A percentile compares a stretch with the other conserved stretches of the same genome.
Conservation (phyloP, 495 filamentous ascomycete genomes). For the Neurospora sp. region DNA sequence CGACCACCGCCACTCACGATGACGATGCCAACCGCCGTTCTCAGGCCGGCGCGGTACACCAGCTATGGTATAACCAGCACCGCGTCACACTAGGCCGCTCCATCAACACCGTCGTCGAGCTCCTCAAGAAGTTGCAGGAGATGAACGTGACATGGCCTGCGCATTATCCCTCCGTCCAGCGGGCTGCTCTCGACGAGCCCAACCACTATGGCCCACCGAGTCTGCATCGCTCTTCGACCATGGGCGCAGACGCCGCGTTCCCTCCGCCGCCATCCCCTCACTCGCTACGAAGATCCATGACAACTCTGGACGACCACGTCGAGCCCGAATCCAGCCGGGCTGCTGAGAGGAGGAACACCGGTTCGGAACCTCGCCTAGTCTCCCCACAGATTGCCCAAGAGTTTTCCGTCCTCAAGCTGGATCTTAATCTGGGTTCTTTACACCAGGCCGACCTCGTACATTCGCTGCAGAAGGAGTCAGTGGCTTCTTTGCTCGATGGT, state of each 20-base stretch:
- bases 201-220: conserved; percentile 26
- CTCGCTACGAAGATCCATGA: conserved; percentile 58
- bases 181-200: conserved; percentile 37
- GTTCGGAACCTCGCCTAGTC: conserved; percentile 62
- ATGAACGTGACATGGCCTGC: conserved; percentile 90
- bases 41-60: conserved; percentile 38
- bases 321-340: conserved; percentile 63
- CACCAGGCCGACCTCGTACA: conserved; percentile 88
- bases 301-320: conserved; percentile 49
- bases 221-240: conserved; percentile 46
- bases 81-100: conserved; percentile 72
- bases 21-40: conserved; percentile 27
- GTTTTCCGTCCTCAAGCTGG: conserved; percentile 89
- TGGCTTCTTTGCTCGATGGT: conserved; percentile 83
- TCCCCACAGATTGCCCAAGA: conserved; percentile 91
- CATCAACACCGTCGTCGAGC: conserved; percentile 76
- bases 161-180: conserved; percentile 82
- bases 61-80: conserved; percentile 74
- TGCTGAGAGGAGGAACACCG: conserved; percentile 42
- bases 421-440: conserved; percentile 78
- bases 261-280: conserved; percentile 28
- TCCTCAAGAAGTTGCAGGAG: conserved; percentile 65
- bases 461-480: conserved; percentile 85
- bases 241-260: conserved; percentile 17
- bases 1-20: conserved; percentile 17